Evolutionary conservation across 495 filamentous ascomycete species (phyloP), one percentile per base, ranked within the genome.

Genomic region (Arthonia radiata): DNA sequence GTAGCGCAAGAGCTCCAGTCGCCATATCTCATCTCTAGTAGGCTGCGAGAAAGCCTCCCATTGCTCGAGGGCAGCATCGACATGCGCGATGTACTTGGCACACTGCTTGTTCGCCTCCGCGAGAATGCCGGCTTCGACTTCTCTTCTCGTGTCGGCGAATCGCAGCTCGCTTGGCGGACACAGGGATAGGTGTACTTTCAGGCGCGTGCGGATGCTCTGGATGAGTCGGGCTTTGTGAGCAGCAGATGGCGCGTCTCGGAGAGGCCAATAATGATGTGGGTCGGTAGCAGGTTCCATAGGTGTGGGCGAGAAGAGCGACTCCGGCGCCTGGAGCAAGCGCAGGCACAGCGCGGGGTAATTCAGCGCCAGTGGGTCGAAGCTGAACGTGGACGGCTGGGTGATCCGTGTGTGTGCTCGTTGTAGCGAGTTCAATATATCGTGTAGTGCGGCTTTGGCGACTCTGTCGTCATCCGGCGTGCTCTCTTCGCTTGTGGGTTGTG

Each of bases 331-430:
- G 3, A 92, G 67, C 33, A 82, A 69, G 33, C 71, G 71, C 4
- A 91, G 60, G 21, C 68, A 74, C 13, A 92, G 59, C 12, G 71
- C 69, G 4, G 79, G 79, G 36, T 89, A 90, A 15, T 71, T 73
- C 33, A 86, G 61, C 14, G 67, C 47, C 31, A 75, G 67, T 17
- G 80, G 67, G 31, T 90, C 74, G 48, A 90, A 82, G 34, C 80
- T 67, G 43, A 90, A 90, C 0, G 73, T 71, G 15, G 44, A 59
- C 30, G 43, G 15, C 17, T 31, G 26, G 18, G 31, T 29, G 21
- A 17, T 17, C 15, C 30, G 26, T 17, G 24, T 2, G 13, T 22
- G 27, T 23, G 17, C 12, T 18, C 31, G 39, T 37, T 35, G 37
- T 17, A 18, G 21, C 7, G 21, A 28, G 23, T 25, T 22, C 26